Percentiles rank a stretch among this genome's conserved stretches.
These are phyloP conservation scores for Guadua angustifolia DNA, from an alignment of 176 grass and related monocot genomes.

Conservation along the genomic window DNA sequence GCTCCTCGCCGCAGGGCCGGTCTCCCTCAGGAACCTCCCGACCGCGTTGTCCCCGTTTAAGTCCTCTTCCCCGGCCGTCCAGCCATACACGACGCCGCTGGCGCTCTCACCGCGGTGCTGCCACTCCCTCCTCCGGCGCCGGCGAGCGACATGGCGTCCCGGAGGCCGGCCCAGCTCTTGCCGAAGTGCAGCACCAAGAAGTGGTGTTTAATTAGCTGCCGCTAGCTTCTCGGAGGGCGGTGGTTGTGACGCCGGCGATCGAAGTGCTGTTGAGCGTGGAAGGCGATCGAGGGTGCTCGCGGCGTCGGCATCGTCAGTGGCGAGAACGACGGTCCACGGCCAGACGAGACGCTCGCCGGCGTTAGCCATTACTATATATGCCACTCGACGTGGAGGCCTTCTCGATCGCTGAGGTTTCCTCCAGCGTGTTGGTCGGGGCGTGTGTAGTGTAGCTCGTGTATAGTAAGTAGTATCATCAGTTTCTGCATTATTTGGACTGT, in stretches of 20 bases:
- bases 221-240: conserved; percentile 40
- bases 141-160: conserved; percentile 13
- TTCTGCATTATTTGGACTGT: neutral
- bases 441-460: neutral
- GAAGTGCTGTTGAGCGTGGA: conserved; percentile 11
- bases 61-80: conserved; percentile 32
- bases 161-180: conserved; percentile 30
- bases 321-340: too few species aligned
- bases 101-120: neutral
- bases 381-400: conserved; percentile 9
- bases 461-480: neutral
- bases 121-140: conserved; percentile 40
- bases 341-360: conserved; percentile 45
- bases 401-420: neutral
- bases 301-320: neutral
- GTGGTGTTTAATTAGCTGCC: neutral
- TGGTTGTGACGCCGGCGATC: conserved; percentile 30
- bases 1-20: conserved; percentile 20
- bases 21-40: conserved; percentile 24
- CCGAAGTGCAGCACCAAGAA: conserved; percentile 53
- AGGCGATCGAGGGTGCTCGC: conserved; percentile 4
- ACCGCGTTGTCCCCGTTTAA: conserved; percentile 5
- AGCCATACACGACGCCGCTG: conserved; percentile 19
- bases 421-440: neutral
- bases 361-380: neutral